Percentiles rank a stretch among this genome's conserved stretches.
These are phyloP conservation scores for Lachancea nothofagi DNA, from an alignment of 805 yeast species.

Conservation along the genomic window DNA sequence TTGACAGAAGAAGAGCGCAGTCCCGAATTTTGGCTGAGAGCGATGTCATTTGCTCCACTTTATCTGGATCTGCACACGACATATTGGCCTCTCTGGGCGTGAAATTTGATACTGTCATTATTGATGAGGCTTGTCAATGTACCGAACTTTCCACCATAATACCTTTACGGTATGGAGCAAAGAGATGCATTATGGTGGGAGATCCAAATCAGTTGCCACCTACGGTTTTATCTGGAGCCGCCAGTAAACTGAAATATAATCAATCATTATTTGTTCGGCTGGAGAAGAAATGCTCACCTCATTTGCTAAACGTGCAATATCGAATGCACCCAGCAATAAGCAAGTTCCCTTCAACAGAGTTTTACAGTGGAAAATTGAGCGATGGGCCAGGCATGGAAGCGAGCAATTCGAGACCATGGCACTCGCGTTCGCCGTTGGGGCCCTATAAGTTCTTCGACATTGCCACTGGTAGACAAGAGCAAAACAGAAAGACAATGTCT, in stretches of 20 bases:
- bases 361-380: slow-evolving; percentile 63
- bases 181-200: slow-evolving; percentile 92
- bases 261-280: slow-evolving; percentile 92
- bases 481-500: slow-evolving; percentile 61
- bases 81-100: slow-evolving; percentile 68
- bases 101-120: slow-evolving; percentile 81
- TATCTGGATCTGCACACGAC: slow-evolving; percentile 93
- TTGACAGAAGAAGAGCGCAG: slow-evolving; percentile 70
- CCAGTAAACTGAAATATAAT: slow-evolving; percentile 74
- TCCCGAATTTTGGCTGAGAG: slow-evolving; percentile 65
- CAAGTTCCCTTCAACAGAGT: slow-evolving; percentile 75
- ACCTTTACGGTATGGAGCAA: slow-evolving; percentile 88
- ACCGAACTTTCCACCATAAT: slow-evolving; percentile 87
- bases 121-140: slow-evolving; percentile 98
- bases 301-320: slow-evolving; percentile 83
- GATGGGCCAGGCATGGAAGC: slow-evolving; percentile 75
- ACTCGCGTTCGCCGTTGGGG: slow-evolving; percentile 44
- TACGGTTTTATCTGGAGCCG: slow-evolving; percentile 85
- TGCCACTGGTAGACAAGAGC: slow-evolving; percentile 56
- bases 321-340: slow-evolving; percentile 97
- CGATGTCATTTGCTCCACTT: slow-evolving; percentile 82
- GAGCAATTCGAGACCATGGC: slow-evolving; percentile 71
- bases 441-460: slow-evolving; percentile 81
- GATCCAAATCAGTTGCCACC: slow-evolving; percentile 98
- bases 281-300: slow-evolving; percentile 59